Conservation (phyloP, 441 rosid species). For the Populus hybrid region DNA sequence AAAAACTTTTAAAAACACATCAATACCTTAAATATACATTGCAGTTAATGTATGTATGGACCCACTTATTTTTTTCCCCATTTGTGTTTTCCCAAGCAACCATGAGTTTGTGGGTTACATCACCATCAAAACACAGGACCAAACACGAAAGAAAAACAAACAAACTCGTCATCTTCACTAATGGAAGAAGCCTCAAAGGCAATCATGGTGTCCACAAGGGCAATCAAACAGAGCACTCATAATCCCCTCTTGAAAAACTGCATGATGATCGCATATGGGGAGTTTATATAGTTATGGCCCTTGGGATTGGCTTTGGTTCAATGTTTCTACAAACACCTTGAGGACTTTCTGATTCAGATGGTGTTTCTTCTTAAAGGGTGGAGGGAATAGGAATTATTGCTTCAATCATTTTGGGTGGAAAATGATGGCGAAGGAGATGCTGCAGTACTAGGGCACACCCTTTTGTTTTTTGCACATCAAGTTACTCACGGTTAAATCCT, state of each 20-base stretch:
- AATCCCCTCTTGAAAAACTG: neutral
- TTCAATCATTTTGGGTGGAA: constrained; percentile 41
- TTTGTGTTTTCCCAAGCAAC: neutral
- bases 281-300: constrained; percentile 1
- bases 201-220: constrained; percentile 16
- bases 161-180: constrained; percentile 28
- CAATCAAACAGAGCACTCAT: constrained; percentile 21
- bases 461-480: constrained; percentile 8
- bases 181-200: constrained; percentile 17
- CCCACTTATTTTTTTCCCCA: neutral
- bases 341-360: neutral
- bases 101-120: constrained; percentile 15
- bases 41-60: neutral
- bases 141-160: neutral
- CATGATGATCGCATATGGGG: neutral
- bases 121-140: constrained; percentile 4
- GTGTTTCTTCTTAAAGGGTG: neutral
- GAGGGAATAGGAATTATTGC: constrained; percentile 30
- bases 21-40: neutral
- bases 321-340: neutral
- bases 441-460: neutral
- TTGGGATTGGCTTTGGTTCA: constrained; percentile 11
- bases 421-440: constrained; percentile 7
- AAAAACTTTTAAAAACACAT: no score
- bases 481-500: neutral